These are phyloP conservation scores for Thymus mandschuricus DNA, from an alignment of 257 asterid species.

Conservation along the genomic window DNA sequence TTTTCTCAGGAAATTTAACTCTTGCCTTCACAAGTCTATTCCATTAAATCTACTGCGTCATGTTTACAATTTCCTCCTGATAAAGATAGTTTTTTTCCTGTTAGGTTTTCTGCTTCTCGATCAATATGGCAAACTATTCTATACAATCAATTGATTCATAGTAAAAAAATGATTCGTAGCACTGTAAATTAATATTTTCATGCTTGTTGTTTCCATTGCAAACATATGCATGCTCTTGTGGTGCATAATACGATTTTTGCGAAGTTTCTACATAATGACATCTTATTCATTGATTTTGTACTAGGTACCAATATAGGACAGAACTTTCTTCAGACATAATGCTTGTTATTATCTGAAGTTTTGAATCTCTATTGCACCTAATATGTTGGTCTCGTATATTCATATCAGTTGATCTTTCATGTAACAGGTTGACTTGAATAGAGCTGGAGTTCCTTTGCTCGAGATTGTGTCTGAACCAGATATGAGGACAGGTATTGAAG, in stretches of 20 bases:
- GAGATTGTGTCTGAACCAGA: conserved; percentile 99
- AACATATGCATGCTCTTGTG: background rate
- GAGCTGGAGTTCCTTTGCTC: conserved; percentile 98
- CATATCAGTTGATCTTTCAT: conserved; percentile 3
- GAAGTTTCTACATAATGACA: conserved; percentile 5
- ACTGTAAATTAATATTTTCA: no score
- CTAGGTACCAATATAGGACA: background rate
- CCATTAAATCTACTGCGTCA: background rate
- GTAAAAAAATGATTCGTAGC: no score
- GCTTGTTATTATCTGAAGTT: background rate
- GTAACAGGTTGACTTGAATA: conserved; percentile 89
- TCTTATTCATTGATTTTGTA: background rate
- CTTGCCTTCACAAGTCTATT: conserved; percentile 2
- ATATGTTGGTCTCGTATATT: conserved; percentile 7
- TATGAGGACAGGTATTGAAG: conserved; percentile 96
- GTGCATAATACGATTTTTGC: conserved; percentile 1
- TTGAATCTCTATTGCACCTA: no score
- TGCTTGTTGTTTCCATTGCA: background rate
- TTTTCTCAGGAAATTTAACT: conserved; percentile 71
- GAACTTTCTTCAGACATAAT: background rate
- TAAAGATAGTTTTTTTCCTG: conserved; percentile 2
- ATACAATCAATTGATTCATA: background rate
- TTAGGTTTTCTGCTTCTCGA: conserved; percentile 11
- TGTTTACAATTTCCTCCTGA: background rate
- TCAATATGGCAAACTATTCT: background rate